Base-by-base conservation (phyloP, 495 filamentous ascomycete species). In the Aspergillus bridgeri region DNA sequence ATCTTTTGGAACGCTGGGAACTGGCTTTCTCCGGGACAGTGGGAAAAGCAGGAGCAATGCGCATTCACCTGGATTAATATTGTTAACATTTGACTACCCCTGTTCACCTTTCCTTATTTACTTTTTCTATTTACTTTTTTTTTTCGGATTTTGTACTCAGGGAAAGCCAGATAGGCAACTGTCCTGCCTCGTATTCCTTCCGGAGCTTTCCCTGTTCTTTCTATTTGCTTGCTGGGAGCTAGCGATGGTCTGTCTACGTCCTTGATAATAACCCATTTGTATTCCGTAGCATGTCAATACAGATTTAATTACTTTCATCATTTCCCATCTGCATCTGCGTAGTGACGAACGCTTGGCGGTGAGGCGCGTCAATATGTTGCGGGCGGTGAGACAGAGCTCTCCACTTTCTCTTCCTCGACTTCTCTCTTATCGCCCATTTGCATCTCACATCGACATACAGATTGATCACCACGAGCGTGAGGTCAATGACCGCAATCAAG, bases 211-310 rank as follows among this genome's bases (percentile, higher is more conserved):
- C 69, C 56, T 64, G 66, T 65, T 70, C 64, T 69, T 72, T 71
- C 62, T 65, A 69, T 74, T 73, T 74, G 66, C 67, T 67, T 61
- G 63, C 70, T 76, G 74, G 71, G 71, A 73, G 71, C 72, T 78
- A 77, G 76, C 74, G 74, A 75, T 77, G 72, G 74, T 74, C 69
- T 75, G 62, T 72, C 68, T 76, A 75, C 68, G 69, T 68, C 69
- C 65, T 75, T 76, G 69, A 76, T 79, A 79, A 79, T 79, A 75
- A 72, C 70, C 68, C 66, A 67, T 67, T 68, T 73, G 63, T 74
- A 70, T 68, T 71, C 64, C 68, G 72, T 77, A 77, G 68, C 65
- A 65, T 67, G 54, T 66, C 66, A 70, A 67, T 66, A 63, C 66
- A 66, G 57, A 63, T 68, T 70, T 70, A 72, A 68, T 70, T 58